These are phyloP conservation scores for Fusarium pseudoanthophilum DNA, from an alignment of 2,329 filamentous ascomycete genomes.

Conservation along the genomic window DNA sequence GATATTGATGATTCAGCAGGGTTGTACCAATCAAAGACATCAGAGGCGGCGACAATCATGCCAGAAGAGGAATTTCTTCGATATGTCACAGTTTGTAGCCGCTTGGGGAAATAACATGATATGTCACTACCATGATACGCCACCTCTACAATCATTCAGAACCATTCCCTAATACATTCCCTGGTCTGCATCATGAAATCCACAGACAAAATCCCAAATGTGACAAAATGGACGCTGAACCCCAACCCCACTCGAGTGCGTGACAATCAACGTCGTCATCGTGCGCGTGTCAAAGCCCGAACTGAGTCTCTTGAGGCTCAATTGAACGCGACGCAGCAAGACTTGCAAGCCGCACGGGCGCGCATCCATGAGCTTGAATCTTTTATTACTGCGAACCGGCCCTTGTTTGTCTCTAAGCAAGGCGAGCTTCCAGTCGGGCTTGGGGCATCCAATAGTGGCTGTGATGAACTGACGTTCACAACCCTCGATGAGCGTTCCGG, in stretches of 20 bases:
- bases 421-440: background rate
- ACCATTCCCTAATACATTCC: background rate
- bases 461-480: background rate
- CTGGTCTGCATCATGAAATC: background rate
- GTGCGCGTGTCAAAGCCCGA: slow-evolving; percentile 55
- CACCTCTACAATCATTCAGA: background rate
- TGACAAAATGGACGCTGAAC: slow-evolving; percentile 17
- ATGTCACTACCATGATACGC: background rate
- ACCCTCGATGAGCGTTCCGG: background rate
- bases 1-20: background rate
- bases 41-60: rapidly evolving
- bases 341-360: background rate
- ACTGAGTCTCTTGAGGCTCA: slow-evolving; percentile 46
- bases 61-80: background rate
- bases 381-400: background rate
- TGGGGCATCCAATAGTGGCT: rapidly evolving
- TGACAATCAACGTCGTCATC: slow-evolving; percentile 64
- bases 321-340: slow-evolving; percentile 28
- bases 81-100: background rate
- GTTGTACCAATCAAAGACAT: background rate
- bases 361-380: background rate
- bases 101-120: background rate
- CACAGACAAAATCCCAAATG: background rate
- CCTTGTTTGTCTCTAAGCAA: background rate
- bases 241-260: slow-evolving; percentile 54